Percentiles rank a stretch among this genome's conserved stretches.
These are phyloP conservation scores for Talaromyces stipitatus DNA, from an alignment of 495 filamentous ascomycete species.

Conservation along the genomic window DNA sequence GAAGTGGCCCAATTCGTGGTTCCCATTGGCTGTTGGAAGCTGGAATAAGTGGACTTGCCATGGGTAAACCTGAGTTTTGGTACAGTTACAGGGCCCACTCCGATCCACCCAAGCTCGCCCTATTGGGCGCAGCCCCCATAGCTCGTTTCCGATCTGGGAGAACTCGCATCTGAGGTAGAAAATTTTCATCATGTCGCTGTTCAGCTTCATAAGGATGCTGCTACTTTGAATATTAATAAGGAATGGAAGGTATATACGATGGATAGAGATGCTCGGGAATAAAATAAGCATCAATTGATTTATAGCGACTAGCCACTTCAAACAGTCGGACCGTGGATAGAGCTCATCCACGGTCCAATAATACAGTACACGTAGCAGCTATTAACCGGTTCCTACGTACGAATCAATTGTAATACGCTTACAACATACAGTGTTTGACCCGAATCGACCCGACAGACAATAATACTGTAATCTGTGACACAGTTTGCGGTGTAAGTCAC, in stretches of 20 bases:
- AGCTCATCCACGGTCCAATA: too few relatives aligned
- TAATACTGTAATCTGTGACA: background rate
- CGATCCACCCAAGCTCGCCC: background rate
- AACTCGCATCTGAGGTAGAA: background rate
- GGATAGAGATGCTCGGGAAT: too few relatives aligned
- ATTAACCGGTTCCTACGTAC: background rate
- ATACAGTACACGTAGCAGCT: too few relatives aligned
- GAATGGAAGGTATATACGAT: too few relatives aligned
- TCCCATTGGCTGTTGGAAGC: background rate
- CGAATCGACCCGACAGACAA: background rate
- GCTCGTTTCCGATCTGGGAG: constrained; percentile 2
- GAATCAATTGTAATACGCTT: background rate
- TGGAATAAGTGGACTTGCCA: background rate
- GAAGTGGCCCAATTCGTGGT: background rate
- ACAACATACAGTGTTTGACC: background rate
- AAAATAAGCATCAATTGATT: too few relatives aligned
- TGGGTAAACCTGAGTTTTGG: background rate
- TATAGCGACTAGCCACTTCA: too few relatives aligned
- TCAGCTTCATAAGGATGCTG: too few relatives aligned
- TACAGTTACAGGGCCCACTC: background rate
- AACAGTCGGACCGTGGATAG: too few relatives aligned
- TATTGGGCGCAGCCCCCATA: background rate
- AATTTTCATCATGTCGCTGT: background rate
- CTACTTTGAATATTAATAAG: too few relatives aligned
- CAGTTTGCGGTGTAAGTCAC: background rate